Evolutionary conservation across 2,329 filamentous ascomycete genomes (phyloP).

Genomic region (Plectosphaerella sp.): DNA sequence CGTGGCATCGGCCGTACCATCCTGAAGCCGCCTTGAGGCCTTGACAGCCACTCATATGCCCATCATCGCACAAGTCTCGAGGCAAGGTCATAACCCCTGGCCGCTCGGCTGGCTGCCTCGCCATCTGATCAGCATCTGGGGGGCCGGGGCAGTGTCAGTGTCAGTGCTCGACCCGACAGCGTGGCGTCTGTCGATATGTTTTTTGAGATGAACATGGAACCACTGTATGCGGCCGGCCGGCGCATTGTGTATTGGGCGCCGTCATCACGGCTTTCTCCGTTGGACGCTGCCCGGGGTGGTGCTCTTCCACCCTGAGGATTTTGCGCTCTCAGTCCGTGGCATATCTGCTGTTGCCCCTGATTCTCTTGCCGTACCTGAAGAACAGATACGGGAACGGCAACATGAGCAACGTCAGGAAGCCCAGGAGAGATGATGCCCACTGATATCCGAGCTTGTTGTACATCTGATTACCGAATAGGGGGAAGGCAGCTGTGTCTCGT

Average conservation of each 20-base stretch:
- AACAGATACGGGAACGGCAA: constrained; percentile 62
- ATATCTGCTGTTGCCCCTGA: constrained; percentile 51
- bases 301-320: background rate
- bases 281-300: background rate
- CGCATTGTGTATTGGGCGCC: too few relatives aligned
- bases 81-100: background rate
- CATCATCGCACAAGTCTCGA: background rate
- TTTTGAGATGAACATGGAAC: too few relatives aligned
- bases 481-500: constrained; percentile 57
- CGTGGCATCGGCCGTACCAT: too few relatives aligned
- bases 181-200: background rate
- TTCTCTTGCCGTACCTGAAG: constrained; percentile 54
- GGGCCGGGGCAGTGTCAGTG: background rate
- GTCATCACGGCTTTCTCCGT: too few relatives aligned
- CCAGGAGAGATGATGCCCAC: constrained; percentile 62
- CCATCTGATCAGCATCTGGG: too few relatives aligned
- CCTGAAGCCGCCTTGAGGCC: background rate
- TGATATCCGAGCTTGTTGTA: constrained; percentile 65
- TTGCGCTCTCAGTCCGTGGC: constrained; percentile 25
- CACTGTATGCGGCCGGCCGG: constrained; percentile 3
- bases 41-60: background rate
- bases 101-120: too few relatives aligned
- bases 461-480: constrained; percentile 71
- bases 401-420: constrained; percentile 57
- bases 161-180: constrained; percentile 2